These are phyloP conservation scores for Mimosa pudica DNA, from an alignment of 306 rosid genomes.

Conservation along the genomic window DNA sequence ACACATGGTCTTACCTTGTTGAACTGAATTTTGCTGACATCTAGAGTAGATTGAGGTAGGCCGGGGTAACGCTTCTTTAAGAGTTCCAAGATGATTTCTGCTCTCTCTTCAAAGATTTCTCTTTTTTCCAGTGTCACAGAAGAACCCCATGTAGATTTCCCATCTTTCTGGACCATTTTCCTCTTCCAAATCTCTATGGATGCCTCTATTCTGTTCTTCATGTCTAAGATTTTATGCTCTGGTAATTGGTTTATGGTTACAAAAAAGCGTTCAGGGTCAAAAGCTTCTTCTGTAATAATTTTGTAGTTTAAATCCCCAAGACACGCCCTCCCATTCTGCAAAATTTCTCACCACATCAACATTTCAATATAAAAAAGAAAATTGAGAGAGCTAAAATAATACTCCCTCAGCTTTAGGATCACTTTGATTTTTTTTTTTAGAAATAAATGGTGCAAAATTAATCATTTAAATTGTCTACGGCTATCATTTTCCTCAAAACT, in stretches of 20 bases:
- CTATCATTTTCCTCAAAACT: too few relatives aligned
- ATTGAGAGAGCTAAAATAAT: background rate
- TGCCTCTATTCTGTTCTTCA: slow-evolving; percentile 92
- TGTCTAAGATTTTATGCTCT: slow-evolving; percentile 85
- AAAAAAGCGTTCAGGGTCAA: slow-evolving; percentile 91
- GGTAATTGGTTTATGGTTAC: slow-evolving; percentile 81
- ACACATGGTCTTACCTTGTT: slow-evolving; percentile 51
- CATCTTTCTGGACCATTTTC: slow-evolving; percentile 93
- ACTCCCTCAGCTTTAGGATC: too few relatives aligned
- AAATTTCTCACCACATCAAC: background rate
- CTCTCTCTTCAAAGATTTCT: slow-evolving; percentile 96
- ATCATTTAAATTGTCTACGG: too few relatives aligned
- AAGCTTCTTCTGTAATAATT: slow-evolving; percentile 80
- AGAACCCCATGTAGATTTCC: slow-evolving; percentile 90
- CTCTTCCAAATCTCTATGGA: slow-evolving; percentile 94
- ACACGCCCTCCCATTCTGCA: slow-evolving; percentile 94
- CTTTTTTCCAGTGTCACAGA: slow-evolving; percentile 92
- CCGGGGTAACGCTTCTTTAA: slow-evolving; percentile 97
- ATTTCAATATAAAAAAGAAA: background rate
- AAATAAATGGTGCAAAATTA: too few relatives aligned
- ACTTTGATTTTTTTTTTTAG: too few relatives aligned
- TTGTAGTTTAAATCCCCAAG: slow-evolving; percentile 80
- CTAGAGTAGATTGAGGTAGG: slow-evolving; percentile 83
- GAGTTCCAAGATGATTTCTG: slow-evolving; percentile 88
- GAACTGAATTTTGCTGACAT: slow-evolving; percentile 93